Percentiles rank a stretch among this genome's conserved stretches.
Evolutionary conservation across 2,329 filamentous ascomycete genomes (phyloP).

Genomic region (Claviceps monticola): DNA sequence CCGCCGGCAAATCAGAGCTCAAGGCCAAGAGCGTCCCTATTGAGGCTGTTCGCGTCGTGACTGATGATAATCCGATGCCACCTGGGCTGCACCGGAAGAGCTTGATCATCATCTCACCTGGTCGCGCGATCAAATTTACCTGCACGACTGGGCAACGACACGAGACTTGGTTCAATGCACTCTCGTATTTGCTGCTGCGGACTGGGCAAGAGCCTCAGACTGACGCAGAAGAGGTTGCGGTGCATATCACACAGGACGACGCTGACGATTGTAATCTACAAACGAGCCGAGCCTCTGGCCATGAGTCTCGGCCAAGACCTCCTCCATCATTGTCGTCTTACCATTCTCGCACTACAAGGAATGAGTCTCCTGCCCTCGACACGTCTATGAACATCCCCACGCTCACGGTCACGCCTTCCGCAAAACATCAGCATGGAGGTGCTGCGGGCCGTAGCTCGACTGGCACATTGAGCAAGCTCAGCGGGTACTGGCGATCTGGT

Average conservation of each 20-base stretch:
- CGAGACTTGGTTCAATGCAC: slow-evolving; percentile 96
- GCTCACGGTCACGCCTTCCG: slow-evolving; percentile 41
- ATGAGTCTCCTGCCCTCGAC: slow-evolving; percentile 43
- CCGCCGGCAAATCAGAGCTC: slow-evolving; percentile 62
- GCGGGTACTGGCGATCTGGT: slow-evolving; percentile 42
- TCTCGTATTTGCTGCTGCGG: slow-evolving; percentile 81
- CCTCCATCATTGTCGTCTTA: slow-evolving; percentile 64
- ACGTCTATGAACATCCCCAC: slow-evolving; percentile 41
- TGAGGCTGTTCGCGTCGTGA: slow-evolving; percentile 80
- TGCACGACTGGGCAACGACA: slow-evolving; percentile 87
- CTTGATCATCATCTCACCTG: slow-evolving; percentile 77
- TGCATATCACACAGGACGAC: slow-evolving; percentile 46
- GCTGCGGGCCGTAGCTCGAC: slow-evolving; percentile 17
- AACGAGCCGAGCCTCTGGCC: slow-evolving; percentile 22
- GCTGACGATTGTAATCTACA: slow-evolving; percentile 72
- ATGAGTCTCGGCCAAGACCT: slow-evolving; percentile 34
- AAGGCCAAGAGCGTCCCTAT: slow-evolving; percentile 83
- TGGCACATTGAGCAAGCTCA: slow-evolving; percentile 43
- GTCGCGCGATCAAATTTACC: slow-evolving; percentile 83
- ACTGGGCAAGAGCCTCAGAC: slow-evolving; percentile 51
- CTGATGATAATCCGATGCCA: slow-evolving; percentile 88
- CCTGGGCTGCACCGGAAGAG: slow-evolving; percentile 92
- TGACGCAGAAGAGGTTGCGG: slow-evolving; percentile 44
- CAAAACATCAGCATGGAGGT: slow-evolving; percentile 21
- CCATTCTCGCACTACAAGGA: slow-evolving; percentile 58